Base-by-base conservation (phyloP, 768 basidiomycete genomes). In the Hericium coralloides region DNA sequence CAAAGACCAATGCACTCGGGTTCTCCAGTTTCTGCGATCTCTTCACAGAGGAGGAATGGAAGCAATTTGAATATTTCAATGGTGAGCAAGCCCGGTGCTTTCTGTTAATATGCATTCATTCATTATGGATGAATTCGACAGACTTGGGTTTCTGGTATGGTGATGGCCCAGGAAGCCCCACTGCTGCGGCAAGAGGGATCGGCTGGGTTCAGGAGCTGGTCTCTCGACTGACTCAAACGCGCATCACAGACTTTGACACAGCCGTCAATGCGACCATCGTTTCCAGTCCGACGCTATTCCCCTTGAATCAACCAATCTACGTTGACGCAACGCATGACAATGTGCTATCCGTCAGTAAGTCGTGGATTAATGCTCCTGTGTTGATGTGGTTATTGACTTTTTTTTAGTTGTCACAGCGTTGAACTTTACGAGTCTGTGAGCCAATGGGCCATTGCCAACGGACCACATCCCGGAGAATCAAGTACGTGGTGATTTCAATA, bases 41-140 rank as follows among this genome's bases (percentile, higher is more conserved):
- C 12, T 80, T 81, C 67, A 79, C 78, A 4, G 67, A 76, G 57
- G 70, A 75, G 43, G 79, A 81, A 62, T 81, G 79, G 78, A 71
- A 73, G 60, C 73, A 75, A 1, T 80, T 72, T 58, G 73, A 77
- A 52, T 55, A 12, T 38, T 53, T 50, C 49, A 50, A 31, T 3
- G 26, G 25, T n/a, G 25, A 14, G 25, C 12, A 20, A 59, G 57
- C 10, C 36, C 18, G 17, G 38, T 56, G 56, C 39, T 8, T 20
- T 18, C 18, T 56, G 58, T 59, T 65, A 15, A 43, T 5, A 18
- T 31, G 10, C 31, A 31, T 31, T 31, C 31, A 31, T 9, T 31
- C 8, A 31, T 31, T 9, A 31, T 45, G 43, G 15, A n/a, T 45
- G 47, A 47, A 31, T 12, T 20, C 7, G 12, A 15, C 50, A 61